Evolutionary conservation across 768 basidiomycete genomes (phyloP), one percentile per base, ranked within the genome.

Genomic region (Mycena vulgaris): DNA sequence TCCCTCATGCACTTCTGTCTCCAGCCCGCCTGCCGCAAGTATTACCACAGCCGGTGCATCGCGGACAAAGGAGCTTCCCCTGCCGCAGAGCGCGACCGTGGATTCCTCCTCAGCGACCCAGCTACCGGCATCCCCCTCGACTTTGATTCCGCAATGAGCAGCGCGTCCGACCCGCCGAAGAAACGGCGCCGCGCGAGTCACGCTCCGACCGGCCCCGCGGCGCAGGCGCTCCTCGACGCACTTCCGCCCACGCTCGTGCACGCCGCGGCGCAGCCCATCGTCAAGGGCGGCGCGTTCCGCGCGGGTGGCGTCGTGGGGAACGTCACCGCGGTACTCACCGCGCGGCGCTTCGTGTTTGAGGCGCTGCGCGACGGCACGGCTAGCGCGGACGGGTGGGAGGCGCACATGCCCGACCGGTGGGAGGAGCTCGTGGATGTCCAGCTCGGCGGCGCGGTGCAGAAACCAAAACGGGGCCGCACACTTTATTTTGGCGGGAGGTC

Each of bases 1-100:
- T 71, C 75, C 7, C 42, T 87, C 9, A 88, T 88, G 79, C 88
- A 91, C 61, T 89, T 89, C 61, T 92, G 90, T 72, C 89, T 89
- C 0, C 84, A 87, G 0, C 87, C 86, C 0, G 62, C 70, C 0
- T 92, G 90, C 68, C 76, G 82, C 14, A 81, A 75, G 5, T 83
- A 80, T 10, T 90, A 85, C 67, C 90, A 92, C 73, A 80, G 83
- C 14, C 27, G 70, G 0, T 92, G 90, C 66, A 77, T 91, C 5
- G 23, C 49, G 67, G 77, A n/a, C 76, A 81, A 66, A 72, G 28
- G 48, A 2, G 62, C 52, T 42, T 25, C 61, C n/a, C 59, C 66
- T 27, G 55, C 33, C 27, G 39, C 48, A 49, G 19, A 23, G 10
- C 14, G 51, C 49, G 59, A 77, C 47, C 63, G 75, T 68, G 45